phyloP scores from a whole-genome alignment of 129 eudicot species.

The Ambrosia artemisiifolia region DNA sequence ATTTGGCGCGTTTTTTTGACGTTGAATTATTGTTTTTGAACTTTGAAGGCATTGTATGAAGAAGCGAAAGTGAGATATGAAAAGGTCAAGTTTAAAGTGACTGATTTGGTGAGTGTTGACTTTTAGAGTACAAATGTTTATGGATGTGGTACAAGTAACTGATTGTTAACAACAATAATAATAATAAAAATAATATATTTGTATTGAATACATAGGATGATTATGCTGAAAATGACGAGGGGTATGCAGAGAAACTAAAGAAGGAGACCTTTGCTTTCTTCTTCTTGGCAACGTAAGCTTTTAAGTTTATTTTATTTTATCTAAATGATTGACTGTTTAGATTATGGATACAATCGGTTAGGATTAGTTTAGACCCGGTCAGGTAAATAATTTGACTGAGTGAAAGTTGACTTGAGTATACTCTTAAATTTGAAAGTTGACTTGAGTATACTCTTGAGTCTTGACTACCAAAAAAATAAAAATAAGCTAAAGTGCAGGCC shows the following conservation, averaged over 20 bases:
- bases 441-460: no score
- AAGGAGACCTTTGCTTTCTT: conserved; percentile 74
- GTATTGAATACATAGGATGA: conserved; percentile 59
- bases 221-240: conserved; percentile 93
- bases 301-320: background rate
- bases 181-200: background rate
- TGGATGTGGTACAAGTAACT: background rate
- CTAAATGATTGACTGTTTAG: conserved; percentile 5
- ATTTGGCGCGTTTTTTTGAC: background rate
- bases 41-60: conserved; percentile 66
- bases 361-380: background rate
- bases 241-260: conserved; percentile 74
- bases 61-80: conserved; percentile 93
- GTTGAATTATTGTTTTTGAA: background rate
- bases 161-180: background rate
- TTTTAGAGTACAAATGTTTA: background rate
- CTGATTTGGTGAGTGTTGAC: conserved; percentile 73
- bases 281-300: conserved; percentile 89
- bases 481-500: no score
- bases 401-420: no score
- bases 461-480: no score
- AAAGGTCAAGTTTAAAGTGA: conserved; percentile 63
- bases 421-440: no score
- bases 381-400: background rate
- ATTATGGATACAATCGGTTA: background rate